phyloP scores from a whole-genome alignment of 164 flowering plant genomes.

The Vitis riparia region DNA sequence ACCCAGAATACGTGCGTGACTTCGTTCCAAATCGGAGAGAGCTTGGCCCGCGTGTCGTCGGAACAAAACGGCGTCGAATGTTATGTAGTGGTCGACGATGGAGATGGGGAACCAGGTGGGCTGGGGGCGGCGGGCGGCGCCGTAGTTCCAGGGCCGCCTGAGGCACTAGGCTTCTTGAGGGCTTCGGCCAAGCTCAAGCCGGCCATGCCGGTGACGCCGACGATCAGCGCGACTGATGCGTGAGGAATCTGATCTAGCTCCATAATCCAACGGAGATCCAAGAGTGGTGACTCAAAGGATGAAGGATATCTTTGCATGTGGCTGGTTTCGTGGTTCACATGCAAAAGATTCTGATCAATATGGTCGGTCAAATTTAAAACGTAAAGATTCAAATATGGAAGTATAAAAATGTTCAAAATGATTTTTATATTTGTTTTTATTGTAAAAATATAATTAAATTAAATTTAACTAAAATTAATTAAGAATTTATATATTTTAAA shows the following conservation, averaged over 20 bases:
- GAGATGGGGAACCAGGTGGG: conserved; percentile 39
- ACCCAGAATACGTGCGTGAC: conserved; percentile 48
- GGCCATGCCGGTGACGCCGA: conserved; percentile 51
- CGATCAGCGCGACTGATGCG: conserved; percentile 27
- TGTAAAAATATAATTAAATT: no score
- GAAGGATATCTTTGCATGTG: no score
- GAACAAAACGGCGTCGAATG: conserved; percentile 22
- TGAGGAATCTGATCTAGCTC: background rate
- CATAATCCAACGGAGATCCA: background rate
- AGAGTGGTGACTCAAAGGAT: no score
- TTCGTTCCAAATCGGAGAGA: conserved; percentile 20
- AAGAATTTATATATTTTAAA: no score
- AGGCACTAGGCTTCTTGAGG: conserved; percentile 24
- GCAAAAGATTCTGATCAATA: no score
- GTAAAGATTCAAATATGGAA: no score
- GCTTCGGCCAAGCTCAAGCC: conserved; percentile 39
- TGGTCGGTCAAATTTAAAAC: no score
- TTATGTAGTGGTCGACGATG: conserved; percentile 23
- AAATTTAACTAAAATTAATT: no score
- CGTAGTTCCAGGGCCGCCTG: conserved; percentile 40
- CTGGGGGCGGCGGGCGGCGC: conserved; percentile 28
- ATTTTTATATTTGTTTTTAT: no score
- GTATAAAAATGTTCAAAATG: no score
- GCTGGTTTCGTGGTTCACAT: no score
- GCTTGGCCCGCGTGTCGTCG: conserved; percentile 15